Conservation (phyloP, 2,329 filamentous ascomycete genomes). For the Fusarium acutatum region DNA sequence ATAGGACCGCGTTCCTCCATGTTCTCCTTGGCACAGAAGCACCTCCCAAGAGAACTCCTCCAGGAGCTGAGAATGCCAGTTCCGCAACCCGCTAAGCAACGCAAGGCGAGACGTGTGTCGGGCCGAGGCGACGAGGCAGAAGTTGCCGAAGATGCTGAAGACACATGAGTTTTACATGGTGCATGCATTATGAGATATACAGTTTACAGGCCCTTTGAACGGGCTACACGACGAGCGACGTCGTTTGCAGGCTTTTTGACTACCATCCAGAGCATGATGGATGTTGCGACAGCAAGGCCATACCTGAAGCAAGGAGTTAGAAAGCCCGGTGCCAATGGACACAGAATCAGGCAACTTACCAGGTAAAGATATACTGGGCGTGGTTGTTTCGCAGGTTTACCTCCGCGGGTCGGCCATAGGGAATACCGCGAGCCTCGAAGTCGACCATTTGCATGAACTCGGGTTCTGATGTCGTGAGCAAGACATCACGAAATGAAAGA, state of each 20-base stretch:
- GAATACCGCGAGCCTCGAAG: conserved; percentile 81
- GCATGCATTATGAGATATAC: conserved; percentile 14
- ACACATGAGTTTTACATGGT: conserved; percentile 41
- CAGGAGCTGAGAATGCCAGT: conserved; percentile 81
- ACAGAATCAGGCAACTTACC: conserved; percentile 66
- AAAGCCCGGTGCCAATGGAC: neutral
- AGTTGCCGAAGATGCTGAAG: conserved; percentile 48
- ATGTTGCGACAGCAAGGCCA: conserved; percentile 81
- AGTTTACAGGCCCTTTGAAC: conserved; percentile 41
- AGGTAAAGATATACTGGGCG: conserved; percentile 98
- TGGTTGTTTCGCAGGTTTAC: conserved; percentile 97
- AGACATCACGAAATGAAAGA: neutral
- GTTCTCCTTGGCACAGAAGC: conserved; percentile 85
- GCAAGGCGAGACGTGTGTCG: conserved; percentile 47
- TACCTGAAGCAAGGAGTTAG: conserved; percentile 68
- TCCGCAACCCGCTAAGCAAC: conserved; percentile 60
- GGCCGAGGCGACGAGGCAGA: conserved; percentile 48
- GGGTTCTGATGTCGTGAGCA: conserved; percentile 64
- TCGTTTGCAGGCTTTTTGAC: conserved; percentile 84
- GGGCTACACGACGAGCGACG: conserved; percentile 70
- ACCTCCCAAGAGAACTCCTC: conserved; percentile 82
- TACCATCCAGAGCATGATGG: conserved; percentile 97
- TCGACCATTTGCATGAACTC: conserved; percentile 81
- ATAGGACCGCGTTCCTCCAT: conserved; percentile 75
- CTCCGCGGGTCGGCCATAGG: conserved; percentile 86